These are phyloP conservation scores for Decorospora gaudefroyi DNA, from an alignment of 2,329 filamentous ascomycete genomes.

Conservation along the genomic window DNA sequence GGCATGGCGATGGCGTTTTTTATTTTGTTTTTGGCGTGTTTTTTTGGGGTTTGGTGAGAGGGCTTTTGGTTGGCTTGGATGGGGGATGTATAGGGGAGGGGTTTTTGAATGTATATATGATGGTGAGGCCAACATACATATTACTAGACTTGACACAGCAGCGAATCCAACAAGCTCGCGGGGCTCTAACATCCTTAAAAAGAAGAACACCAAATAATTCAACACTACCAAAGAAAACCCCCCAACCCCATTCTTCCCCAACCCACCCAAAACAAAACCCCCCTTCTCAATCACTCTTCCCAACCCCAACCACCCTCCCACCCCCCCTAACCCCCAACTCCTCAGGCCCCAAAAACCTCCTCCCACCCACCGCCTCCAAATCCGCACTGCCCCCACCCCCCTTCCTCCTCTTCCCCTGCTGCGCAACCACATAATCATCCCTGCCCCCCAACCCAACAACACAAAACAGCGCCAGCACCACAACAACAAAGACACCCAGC, in stretches of 20 bases:
- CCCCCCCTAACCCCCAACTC: conserved; percentile 34
- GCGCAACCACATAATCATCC: conserved; percentile 39
- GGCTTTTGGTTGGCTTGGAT: too few relatives aligned
- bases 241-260: too few relatives aligned
- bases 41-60: too few relatives aligned
- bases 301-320: conserved; percentile 38
- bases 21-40: not conserved
- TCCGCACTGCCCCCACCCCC: conserved; percentile 19
- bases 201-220: too few relatives aligned
- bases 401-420: conserved; percentile 30
- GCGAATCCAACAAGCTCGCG: too few relatives aligned
- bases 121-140: too few relatives aligned
- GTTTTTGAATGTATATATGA: too few relatives aligned
- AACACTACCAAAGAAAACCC: too few relatives aligned
- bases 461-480: conserved; percentile 31
- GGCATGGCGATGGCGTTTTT: not conserved
- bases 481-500: conserved; percentile 30
- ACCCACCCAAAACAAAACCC: too few relatives aligned
- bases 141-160: too few relatives aligned
- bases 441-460: conserved; percentile 27
- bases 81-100: too few relatives aligned
- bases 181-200: too few relatives aligned
- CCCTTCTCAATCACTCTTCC: conserved; percentile 46
- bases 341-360: conserved; percentile 32
- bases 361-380: conserved; percentile 31